Evolutionary conservation across 306 rosid species (phyloP), one percentile per base, ranked within the genome.

Genomic region (Lathyrus oleraceus): DNA sequence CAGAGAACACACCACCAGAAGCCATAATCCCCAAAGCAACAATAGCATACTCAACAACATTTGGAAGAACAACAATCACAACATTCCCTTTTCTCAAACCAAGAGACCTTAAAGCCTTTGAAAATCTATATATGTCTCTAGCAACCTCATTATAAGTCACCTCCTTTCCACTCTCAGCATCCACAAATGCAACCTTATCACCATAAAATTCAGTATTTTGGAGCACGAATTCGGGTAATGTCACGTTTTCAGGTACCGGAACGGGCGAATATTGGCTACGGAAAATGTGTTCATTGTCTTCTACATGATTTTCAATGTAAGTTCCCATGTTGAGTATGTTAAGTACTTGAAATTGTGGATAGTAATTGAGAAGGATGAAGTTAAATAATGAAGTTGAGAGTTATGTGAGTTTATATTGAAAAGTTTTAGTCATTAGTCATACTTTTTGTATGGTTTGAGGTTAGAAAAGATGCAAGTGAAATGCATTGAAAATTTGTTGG

Each of bases 1-100:
- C 96, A 16, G 97, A 94, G 43, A 94, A 94, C 48, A 94, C 96
- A 1, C 84, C 96, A 10, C 99, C 99, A 51, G 84, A 84, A 10
- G 80, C 83, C 99, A 94, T 94, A 13, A 94, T 87, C 21, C 98
- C 97, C 30, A 94, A 72, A 57, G 87, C 95, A 72, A 88, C 70
- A 44, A 87, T 75, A n/a, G 86, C 94, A 61, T 91, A 94, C 77
- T 91, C 97, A 0, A 84, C 88, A 0, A 90, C 82, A 78, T 94
- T 94, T 11, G 99, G 99, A 56, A 94, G 91, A 13, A 88, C 90
- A 1, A 88, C 99, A 48, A 91, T 65, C 45, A 88, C 95, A 56
- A 91, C 97, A 53, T 84, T 70, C 21, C 96, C 99, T 54, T 81
- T 94, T 56, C 81, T 87, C 51, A 94, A 32, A 45, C 98, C 96